phyloP scores from a whole-genome alignment of 768 basidiomycete genomes.

The Naematelia encephala region DNA sequence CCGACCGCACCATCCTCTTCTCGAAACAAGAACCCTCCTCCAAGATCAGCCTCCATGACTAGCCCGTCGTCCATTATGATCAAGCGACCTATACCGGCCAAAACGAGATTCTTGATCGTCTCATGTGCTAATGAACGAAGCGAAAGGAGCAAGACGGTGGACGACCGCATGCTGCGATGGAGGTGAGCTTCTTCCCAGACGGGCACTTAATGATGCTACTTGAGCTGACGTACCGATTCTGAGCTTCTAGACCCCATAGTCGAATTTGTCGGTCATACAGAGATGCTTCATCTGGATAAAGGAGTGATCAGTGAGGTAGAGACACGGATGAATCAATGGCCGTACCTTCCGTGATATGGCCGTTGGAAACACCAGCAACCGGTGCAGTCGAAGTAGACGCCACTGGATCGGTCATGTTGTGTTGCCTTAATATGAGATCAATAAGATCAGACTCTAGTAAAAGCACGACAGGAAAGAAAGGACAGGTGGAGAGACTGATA shows the following conservation, averaged over 20 bases:
- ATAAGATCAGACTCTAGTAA: neutral
- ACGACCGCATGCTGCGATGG: constrained; percentile 76
- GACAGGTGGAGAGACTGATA: neutral
- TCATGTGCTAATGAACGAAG: constrained; percentile 85
- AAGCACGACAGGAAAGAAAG: neutral
- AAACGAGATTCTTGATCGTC: constrained; percentile 93
- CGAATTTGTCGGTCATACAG: constrained; percentile 96
- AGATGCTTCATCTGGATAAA: constrained; percentile 58
- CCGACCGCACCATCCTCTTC: constrained; percentile 78
- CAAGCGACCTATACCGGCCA: constrained; percentile 89
- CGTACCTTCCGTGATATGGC: constrained; percentile 18
- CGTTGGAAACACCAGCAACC: neutral
- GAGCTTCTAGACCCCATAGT: constrained; percentile 96
- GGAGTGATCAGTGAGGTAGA: constrained; percentile 4
- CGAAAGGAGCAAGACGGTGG: constrained; percentile 76
- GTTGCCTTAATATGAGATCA: neutral
- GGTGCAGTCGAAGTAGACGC: constrained; percentile 3
- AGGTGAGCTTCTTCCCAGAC: constrained; percentile 2
- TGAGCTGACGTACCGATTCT: constrained; percentile 75
- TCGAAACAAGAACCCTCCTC: constrained; percentile 87
- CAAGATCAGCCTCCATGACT: constrained; percentile 80
- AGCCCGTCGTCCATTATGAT: constrained; percentile 74
- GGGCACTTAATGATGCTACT: too few relatives aligned
- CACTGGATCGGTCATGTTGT: constrained; percentile 1
- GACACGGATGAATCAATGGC: neutral